Conservation (phyloP, 78 protist species). For the Acrasis kona region DNA sequence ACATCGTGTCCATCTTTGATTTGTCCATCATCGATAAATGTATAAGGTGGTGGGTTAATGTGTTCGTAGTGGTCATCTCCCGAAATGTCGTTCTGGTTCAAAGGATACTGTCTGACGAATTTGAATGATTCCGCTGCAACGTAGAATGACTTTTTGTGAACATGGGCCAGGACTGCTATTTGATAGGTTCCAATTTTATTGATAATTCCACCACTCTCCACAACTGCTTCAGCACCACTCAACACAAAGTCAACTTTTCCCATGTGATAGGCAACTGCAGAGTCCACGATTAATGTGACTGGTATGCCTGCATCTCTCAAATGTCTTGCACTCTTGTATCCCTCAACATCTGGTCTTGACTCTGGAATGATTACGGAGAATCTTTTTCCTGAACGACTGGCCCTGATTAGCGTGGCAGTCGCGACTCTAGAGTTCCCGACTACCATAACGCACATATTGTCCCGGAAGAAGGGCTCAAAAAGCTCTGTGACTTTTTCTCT, state of each 20-base stretch:
- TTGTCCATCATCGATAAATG: neutral
- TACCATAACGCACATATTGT: neutral
- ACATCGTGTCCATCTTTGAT: neutral
- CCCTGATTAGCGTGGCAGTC: neutral
- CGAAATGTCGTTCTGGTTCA: constrained; percentile 70
- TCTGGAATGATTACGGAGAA: neutral
- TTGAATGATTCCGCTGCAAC: constrained; percentile 94
- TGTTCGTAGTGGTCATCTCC: no score
- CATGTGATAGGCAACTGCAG: constrained; percentile 70
- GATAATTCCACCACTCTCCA: constrained; percentile 96
- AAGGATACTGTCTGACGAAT: constrained; percentile 81
- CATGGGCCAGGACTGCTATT: constrained; percentile 79
- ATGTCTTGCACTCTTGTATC: neutral
- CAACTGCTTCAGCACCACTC: constrained; percentile 94
- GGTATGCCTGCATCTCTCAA: constrained; percentile 14
- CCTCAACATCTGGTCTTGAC: neutral
- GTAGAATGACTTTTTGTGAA: constrained; percentile 78
- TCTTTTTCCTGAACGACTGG: neutral
- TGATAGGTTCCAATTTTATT: constrained; percentile 80
- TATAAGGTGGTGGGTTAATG: no score
- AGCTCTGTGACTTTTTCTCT: neutral
- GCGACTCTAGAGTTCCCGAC: neutral
- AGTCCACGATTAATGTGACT: constrained; percentile 76
- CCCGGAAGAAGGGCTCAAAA: neutral
- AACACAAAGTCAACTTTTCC: constrained; percentile 69